Evolutionary conservation across 164 flowering plant species (phyloP).

Genomic region (Aristolochia californica): DNA sequence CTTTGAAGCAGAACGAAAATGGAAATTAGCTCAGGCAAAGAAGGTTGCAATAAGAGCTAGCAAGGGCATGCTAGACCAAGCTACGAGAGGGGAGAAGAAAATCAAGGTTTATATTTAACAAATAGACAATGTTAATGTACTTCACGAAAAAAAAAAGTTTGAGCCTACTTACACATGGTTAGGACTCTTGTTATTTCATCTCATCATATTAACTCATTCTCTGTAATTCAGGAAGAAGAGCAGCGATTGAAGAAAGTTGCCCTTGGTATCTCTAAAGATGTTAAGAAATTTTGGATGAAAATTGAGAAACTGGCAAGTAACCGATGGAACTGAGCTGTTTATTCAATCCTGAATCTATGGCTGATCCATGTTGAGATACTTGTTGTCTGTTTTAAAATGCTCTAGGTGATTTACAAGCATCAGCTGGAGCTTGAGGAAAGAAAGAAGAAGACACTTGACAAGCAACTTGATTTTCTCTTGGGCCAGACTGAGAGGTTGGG

Average conservation of each 20-base stretch:
- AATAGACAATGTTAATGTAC: background rate
- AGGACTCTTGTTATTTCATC: background rate
- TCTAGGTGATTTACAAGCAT: conserved; percentile 92
- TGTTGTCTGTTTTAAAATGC: conserved; percentile 5
- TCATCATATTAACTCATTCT: background rate
- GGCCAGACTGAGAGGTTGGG: conserved; percentile 96
- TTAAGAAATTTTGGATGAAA: conserved; percentile 95
- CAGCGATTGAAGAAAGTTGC: conserved; percentile 82
- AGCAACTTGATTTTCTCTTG: conserved; percentile 90
- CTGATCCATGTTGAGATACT: background rate
- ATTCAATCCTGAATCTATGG: background rate
- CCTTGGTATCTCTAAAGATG: conserved; percentile 84
- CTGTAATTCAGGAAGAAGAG: conserved; percentile 74
- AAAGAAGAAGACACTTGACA: conserved; percentile 90
- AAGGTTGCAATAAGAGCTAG: conserved; percentile 90
- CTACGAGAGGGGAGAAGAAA: conserved; percentile 89
- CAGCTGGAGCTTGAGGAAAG: conserved; percentile 82
- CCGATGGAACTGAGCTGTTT: background rate
- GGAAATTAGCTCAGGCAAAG: conserved; percentile 90
- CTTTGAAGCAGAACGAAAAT: conserved; percentile 96
- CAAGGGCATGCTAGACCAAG: conserved; percentile 86
- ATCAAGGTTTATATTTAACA: conserved; percentile 54
- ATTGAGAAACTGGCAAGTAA: conserved; percentile 90
- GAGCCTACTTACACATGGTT: background rate
- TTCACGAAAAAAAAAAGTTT: background rate